Evolutionary conservation across 768 basidiomycete genomes (phyloP).

Genomic region (Pleurotus ostreatus): DNA sequence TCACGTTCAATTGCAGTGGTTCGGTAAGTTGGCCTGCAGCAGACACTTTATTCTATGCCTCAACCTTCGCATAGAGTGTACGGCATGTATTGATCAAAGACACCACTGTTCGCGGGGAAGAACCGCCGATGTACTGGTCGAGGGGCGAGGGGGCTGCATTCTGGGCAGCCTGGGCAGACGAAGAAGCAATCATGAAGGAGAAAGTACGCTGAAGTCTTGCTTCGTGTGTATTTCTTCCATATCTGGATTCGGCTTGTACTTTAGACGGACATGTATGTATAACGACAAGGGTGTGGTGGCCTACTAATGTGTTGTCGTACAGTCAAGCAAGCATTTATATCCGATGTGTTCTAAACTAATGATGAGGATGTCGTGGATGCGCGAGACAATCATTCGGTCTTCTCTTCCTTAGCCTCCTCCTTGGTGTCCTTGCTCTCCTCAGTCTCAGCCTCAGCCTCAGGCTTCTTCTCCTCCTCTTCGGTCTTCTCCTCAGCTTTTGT

Average conservation of each 20-base stretch:
- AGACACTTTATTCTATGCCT: slow-evolving; percentile 1
- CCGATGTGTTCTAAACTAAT: not conserved
- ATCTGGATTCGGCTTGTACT: not conserved
- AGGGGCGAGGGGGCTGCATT: slow-evolving; percentile 63
- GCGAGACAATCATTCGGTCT: not conserved
- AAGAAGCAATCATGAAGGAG: slow-evolving; percentile 36
- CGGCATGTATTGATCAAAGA: slow-evolving; percentile 81
- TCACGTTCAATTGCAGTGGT: slow-evolving; percentile 37
- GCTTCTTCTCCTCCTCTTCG: slow-evolving; percentile 24
- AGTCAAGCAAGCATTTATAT: not conserved
- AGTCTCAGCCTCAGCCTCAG: slow-evolving; percentile 20
- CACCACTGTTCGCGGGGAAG: slow-evolving; percentile 60
- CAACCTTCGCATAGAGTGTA: slow-evolving; percentile 46
- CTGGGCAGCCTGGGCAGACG: slow-evolving; percentile 74
- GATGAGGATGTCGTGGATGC: slow-evolving; percentile 1
- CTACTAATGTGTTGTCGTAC: not conserved
- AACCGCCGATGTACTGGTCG: slow-evolving; percentile 71
- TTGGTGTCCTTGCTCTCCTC: slow-evolving; percentile 24
- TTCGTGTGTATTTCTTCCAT: not conserved
- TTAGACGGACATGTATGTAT: not conserved
- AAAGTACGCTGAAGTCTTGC: slow-evolving; percentile 7
- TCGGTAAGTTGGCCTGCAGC: slow-evolving; percentile 44
- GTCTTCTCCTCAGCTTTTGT: slow-evolving; percentile 24
- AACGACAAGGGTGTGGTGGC: not conserved
- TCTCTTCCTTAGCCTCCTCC: slow-evolving; percentile 30